Base-by-base conservation (phyloP, 129 eudicot genomes). In the Heracleum sosnowskyi region DNA sequence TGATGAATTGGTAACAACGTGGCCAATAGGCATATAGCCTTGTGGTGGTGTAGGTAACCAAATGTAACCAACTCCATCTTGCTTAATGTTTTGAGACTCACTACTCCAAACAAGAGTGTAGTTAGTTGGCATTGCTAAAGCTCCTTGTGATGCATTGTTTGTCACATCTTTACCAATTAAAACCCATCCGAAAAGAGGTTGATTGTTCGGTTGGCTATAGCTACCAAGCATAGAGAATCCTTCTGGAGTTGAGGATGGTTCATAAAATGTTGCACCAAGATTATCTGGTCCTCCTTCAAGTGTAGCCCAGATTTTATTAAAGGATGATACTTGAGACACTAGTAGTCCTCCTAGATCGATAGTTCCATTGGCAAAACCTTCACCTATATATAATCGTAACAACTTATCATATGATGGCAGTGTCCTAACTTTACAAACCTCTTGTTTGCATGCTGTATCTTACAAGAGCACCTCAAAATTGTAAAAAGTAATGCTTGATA, bases 311-410 rank as follows among this genome's bases (percentile, higher is more conserved):
- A 86, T 37, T 81, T 82, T 82, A 45, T 28, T 80, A 69, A 88
- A 88, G 34, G 80, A 79, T 24, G 81, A 78, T 16, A 85, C 62
- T 77, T 84, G 72, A 18, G 55, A 42, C 16, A 86, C 86, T 62
- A 39, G 45, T 69, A 88, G 40, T 44, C 88, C 92, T 44, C 92
- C 92, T 20, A 88, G 85, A 76, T 88, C 88, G 75, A 88, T 86
- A 20, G 73, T 11, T 57, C 86, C 90, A 2, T 28, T 79, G 76
- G 83, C 92, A 45, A 88, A 88, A 26, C 73, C 85, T n/a, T 62
- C 47, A 73, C 85, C 92, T 87, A 55, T 39, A 24, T 39, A 75
- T n/a, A 37, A 60, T 39, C 39, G 51, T 35, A 40, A 72, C 16
- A 35, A 37, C 17, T 20, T 8, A 60, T 60, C 1, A n/a, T n/a